Percentiles rank a stretch among this genome's conserved stretches.
phyloP scores from a whole-genome alignment of 257 asterid genomes.

The Przewalskia tangutica region DNA sequence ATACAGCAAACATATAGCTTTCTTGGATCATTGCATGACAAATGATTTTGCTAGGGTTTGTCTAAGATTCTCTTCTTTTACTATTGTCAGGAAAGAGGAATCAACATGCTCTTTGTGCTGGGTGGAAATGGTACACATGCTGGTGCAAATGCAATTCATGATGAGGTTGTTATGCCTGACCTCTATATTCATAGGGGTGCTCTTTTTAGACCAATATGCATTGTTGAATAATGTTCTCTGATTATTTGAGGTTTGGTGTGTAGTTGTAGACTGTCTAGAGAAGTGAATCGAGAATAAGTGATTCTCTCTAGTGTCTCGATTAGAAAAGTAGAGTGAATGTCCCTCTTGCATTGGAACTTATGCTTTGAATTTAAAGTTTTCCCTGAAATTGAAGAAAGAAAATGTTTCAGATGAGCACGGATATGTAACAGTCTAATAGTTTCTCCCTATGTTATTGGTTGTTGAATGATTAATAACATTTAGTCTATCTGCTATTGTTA shows the following conservation, averaged over 20 bases:
- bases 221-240: neutral
- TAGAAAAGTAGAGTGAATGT: neutral
- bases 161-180: constrained; percentile 49
- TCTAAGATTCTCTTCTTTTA: constrained; percentile 9
- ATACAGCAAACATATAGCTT: neutral
- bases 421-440: neutral
- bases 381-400: neutral
- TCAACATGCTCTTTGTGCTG: constrained; percentile 87
- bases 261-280: neutral
- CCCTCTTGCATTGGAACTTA: neutral
- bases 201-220: neutral
- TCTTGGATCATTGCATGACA: neutral
- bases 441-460: neutral
- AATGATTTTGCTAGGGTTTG: neutral
- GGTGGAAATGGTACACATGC: constrained; percentile 99
- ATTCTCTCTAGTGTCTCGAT: neutral
- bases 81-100: constrained; percentile 71
- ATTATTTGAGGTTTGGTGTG: neutral
- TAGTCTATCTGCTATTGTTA: neutral
- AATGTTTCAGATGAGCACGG: neutral
- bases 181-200: neutral
- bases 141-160: constrained; percentile 93
- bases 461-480: neutral
- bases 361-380: neutral
- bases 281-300: neutral